phyloP scores from a whole-genome alignment of 768 basidiomycete genomes.

The Harrya chromipes region DNA sequence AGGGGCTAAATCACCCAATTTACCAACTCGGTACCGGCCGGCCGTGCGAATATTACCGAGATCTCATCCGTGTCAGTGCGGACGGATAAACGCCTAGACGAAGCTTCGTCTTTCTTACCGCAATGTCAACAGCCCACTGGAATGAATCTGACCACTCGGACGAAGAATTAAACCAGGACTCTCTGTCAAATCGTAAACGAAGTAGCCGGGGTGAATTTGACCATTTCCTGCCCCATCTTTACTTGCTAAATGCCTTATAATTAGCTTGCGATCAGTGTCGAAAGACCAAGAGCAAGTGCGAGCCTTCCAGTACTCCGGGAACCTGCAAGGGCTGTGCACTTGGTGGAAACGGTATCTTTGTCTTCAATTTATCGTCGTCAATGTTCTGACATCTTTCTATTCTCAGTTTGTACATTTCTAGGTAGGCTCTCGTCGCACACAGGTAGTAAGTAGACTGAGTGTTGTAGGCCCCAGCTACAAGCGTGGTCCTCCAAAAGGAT shows the following conservation, averaged over 20 bases:
- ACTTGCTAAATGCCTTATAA: conserved; percentile 12
- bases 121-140: conserved; percentile 40
- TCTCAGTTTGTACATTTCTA: conserved; percentile 62
- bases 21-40: not conserved
- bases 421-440: conserved; percentile 33
- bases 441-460: not conserved
- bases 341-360: conserved; percentile 48
- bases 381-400: conserved; percentile 17
- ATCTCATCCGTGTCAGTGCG: conserved; percentile 7
- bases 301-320: conserved; percentile 47
- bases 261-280: conserved; percentile 85
- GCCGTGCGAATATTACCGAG: conserved; percentile 18
- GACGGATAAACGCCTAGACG: conserved; percentile 1
- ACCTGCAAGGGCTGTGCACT: conserved; percentile 63
- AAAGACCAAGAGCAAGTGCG: conserved; percentile 87
- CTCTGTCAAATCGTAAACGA: conserved; percentile 49
- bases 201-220: conserved; percentile 57
- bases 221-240: conserved; percentile 4
- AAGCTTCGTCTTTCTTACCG: not conserved
- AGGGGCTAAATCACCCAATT: conserved; percentile 12
- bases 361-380: not conserved
- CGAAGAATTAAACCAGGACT: conserved; percentile 46
- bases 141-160: conserved; percentile 61
- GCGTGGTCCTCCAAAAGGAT: conserved; percentile 85
- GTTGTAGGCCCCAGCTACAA: conserved; percentile 69